Evolutionary conservation across 2,329 filamentous ascomycete genomes (phyloP), one percentile per base, ranked within the genome.

Genomic region (Fusarium acutatum): DNA sequence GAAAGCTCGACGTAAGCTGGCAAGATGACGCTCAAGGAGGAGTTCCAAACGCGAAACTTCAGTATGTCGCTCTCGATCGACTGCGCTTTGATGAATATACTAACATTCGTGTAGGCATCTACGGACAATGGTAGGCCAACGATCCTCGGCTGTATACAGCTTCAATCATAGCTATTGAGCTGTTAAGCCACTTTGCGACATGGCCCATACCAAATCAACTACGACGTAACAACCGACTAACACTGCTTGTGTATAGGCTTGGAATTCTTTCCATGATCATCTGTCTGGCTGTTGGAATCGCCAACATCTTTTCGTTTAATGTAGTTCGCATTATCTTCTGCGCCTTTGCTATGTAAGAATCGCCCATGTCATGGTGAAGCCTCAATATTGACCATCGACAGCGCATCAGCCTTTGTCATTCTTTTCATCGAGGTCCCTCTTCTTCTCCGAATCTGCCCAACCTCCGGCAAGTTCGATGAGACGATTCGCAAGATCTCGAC

Each of bases 361-460:
- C 9, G 22, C 40, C 54, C 30, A 18, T 28, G 28, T 53, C 41
- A 53, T 59, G 52, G 54, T 28, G 32, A 18, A 49, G 12, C 28
- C 38, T 22, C 32, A 20, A 59, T 28, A 49, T 58, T 75, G 40
- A 75, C 52, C 32, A 47, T 44, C 8, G 28, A 47, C 75, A 96
- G 94, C 49, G 86, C 88, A 69, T 94, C 88, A 56, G 88, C 91
- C 20, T 90, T 95, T 77, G 79, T 95, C 77, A 92, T 96, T 79
- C 86, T 96, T 80, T 96, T 96, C 84, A 88, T 96, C 80, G 94
- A 99, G 83, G 92, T 99, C 24, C 96, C 96, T 34, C 92, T 98
- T 67, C 93, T 99, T 65, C 92, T 99, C 71, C 94, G 96, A 84
- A 98, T 99, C 86, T 99, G 96, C 86, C 96, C 96, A 66, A 99